Base-by-base conservation (phyloP, 2,329 filamentous ascomycete species). In the Hysterium pulicare region DNA sequence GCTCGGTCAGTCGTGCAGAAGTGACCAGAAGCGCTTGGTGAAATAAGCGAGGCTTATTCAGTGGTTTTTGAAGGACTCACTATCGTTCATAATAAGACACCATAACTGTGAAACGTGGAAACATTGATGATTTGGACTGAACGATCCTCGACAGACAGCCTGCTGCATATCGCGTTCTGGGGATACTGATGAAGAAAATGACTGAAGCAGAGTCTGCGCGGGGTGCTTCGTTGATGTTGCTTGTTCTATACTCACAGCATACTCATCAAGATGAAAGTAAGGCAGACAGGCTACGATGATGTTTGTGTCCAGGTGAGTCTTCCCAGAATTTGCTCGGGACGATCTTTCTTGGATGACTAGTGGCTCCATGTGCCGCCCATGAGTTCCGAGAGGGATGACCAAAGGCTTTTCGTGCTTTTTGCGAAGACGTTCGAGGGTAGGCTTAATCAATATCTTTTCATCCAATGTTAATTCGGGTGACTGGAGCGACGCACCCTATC, bases 251-350 rank as follows among this genome's bases (percentile, higher is more conserved):
- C 21, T 34, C 3, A 19, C 5, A n/a, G 33, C 16, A 20, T 34
- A 34, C 33, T 34, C 33, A 19, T 34, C 33, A 20, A 34, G 33
- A n/a, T 15, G 19, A 19, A 34, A 34, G 21, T 34, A 34, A 16
- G 33, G 33, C 11, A 34, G 33, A 17, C 33, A 34, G 11, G 21
- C 15, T 11, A 19, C 33, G 11, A 34, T 34, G 5, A 34, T 19
- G 17, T 11, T 17, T 11, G 33, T 17, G n/a, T n/a, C 4, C n/a
- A n/a, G n/a, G n/a, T n/a, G n/a, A n/a, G n/a, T n/a, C n/a, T n/a
- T n/a, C n/a, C n/a, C n/a, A n/a, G n/a, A n/a, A 11, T n/a, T 16
- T 5, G 15, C 3, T 5, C 13, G 33, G 3, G 5, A 5, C 5
- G 4, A 11, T 5, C 16, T n/a, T 4, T 34, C 33, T 16, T 34